A percentile compares a stretch with the other conserved stretches of the same genome.
phyloP scores from a whole-genome alignment of 1,284 basidiomycete species.

The Phlebopus sp. region DNA sequence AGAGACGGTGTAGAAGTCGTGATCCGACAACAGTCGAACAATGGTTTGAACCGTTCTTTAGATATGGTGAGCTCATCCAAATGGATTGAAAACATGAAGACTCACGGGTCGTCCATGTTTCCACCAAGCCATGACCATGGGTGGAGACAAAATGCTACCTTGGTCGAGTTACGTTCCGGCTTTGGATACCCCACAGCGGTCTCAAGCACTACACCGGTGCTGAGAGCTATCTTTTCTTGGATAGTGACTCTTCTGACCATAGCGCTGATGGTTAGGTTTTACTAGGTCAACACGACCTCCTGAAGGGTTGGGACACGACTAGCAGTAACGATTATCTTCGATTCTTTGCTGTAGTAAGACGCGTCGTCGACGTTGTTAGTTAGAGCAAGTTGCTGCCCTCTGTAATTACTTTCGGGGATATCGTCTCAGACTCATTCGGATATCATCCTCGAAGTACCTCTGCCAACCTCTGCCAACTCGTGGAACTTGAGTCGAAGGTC shows the following conservation, averaged over 20 bases:
- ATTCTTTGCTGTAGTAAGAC: no score
- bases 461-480: no score
- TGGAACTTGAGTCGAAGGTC: no score
- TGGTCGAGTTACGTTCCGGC: conserved; percentile 24
- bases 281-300: neutral
- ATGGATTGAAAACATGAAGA: conserved; percentile 14
- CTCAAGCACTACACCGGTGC: conserved; percentile 30
- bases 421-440: no score
- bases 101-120: conserved; percentile 69
- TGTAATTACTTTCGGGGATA: no score
- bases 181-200: conserved; percentile 15
- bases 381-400: no score
- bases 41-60: conserved; percentile 24
- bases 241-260: neutral
- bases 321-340: no score
- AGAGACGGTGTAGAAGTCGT: conserved; percentile 55
- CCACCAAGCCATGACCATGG: conserved; percentile 82
- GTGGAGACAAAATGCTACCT: conserved; percentile 65
- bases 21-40: conserved; percentile 38
- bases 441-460: no score
- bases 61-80: neutral
- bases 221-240: conserved; percentile 15
- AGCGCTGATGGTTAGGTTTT: neutral
- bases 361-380: neutral
- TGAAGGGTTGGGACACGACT: no score